phyloP scores from a whole-genome alignment of 2,329 filamentous ascomycete genomes.

The Ophiostoma perfectum region DNA sequence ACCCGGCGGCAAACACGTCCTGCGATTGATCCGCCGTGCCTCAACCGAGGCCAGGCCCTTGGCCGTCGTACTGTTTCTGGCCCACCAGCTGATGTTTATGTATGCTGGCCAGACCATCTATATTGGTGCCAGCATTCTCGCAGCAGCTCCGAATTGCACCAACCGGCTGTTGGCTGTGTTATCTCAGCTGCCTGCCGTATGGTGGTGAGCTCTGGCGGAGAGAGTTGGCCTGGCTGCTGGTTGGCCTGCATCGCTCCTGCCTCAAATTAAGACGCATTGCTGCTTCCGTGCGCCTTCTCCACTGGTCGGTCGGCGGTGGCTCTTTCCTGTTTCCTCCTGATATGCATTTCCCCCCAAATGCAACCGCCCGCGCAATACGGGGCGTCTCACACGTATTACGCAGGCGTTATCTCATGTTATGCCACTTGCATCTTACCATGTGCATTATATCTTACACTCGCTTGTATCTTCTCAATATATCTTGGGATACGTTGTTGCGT shows the following conservation, averaged over 20 bases:
- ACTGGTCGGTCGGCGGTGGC: slow-evolving; percentile 13
- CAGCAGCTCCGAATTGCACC: too few relatives aligned
- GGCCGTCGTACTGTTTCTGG: not conserved
- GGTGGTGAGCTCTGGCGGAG: not conserved
- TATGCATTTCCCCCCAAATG: slow-evolving; percentile 5
- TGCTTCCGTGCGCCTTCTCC: slow-evolving; percentile 10
- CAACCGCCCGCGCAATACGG: slow-evolving; percentile 7
- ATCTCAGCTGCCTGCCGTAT: not conserved
- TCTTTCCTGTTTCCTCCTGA: slow-evolving; percentile 14
- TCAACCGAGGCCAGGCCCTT: not conserved
- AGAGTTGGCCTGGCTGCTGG: slow-evolving; percentile 6
- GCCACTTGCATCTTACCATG: not conserved
- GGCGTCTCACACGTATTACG: slow-evolving; percentile 9
- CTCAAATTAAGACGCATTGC: slow-evolving; percentile 9
- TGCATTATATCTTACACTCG: not conserved
- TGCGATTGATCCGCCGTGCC: not conserved
- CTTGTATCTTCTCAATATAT: not conserved
- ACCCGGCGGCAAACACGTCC: slow-evolving; percentile 5
- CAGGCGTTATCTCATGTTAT: not conserved
- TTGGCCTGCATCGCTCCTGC: slow-evolving; percentile 16
- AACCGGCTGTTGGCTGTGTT: not conserved
- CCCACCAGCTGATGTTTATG: too few relatives aligned
- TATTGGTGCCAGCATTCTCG: too few relatives aligned
- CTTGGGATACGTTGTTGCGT: not conserved
- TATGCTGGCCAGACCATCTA: too few relatives aligned